Percentiles rank a stretch among this genome's conserved stretches.
Conservation (phyloP, 169 alveolate species). For the Plasmodium inui region DNA sequence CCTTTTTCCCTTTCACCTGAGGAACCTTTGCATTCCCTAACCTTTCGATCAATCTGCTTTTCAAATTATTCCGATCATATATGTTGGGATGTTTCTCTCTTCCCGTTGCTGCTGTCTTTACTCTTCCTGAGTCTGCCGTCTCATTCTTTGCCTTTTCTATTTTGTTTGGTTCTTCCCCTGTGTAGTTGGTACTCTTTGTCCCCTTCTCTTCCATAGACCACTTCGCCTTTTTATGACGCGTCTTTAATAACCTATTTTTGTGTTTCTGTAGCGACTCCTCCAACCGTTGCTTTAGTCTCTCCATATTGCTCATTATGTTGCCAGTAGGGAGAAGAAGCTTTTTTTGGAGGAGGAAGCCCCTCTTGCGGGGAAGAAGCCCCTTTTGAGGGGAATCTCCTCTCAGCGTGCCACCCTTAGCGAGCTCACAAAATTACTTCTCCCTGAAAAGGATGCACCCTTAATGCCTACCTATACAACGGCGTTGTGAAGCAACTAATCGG, state of each 20-base stretch:
- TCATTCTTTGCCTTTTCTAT: not conserved
- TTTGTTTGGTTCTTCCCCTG: not conserved
- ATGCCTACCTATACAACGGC: not conserved
- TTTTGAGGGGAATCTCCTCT: not conserved
- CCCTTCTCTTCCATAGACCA: not conserved
- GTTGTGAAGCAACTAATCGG: not conserved
- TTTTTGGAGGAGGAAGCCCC: not conserved
- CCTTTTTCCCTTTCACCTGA: not conserved
- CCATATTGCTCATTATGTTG: constrained; percentile 21
- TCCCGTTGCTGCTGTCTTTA: not conserved
- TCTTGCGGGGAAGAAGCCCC: not conserved
- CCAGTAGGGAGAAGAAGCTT: not conserved
- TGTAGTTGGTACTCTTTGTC: not conserved
- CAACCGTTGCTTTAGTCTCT: constrained; percentile 28
- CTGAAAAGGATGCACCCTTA: not conserved
- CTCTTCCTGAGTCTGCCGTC: not conserved
- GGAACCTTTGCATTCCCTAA: not conserved
- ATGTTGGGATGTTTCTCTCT: not conserved
- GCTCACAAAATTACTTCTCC: not conserved
- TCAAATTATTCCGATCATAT: not conserved
- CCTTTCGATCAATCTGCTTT: not conserved
- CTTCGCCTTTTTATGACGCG: constrained; percentile 14
- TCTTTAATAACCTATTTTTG: constrained; percentile 21
- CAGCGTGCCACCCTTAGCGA: not conserved
- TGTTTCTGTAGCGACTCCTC: constrained; percentile 59